Evolutionary conservation across 2,329 filamentous ascomycete species (phyloP).

Genomic region (Conoideocrella luteorostrata): DNA sequence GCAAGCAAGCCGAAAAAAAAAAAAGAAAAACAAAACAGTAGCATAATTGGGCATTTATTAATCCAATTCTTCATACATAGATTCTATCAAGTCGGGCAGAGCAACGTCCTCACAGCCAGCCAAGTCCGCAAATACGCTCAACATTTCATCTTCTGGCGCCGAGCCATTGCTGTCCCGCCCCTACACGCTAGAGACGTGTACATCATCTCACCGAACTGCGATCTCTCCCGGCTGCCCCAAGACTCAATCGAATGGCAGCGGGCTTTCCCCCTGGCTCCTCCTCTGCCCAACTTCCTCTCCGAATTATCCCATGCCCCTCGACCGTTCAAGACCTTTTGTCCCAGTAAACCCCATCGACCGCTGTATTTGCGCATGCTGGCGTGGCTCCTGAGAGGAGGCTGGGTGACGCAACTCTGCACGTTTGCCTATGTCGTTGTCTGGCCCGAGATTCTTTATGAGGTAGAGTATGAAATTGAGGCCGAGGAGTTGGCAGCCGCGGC

Average conservation of each 20-base stretch:
- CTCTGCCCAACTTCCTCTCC: constrained; percentile 80
- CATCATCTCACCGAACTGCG: constrained; percentile 84
- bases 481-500: constrained; percentile 49
- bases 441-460: constrained; percentile 75
- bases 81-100: constrained; percentile 64
- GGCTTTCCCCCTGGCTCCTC: constrained; percentile 76
- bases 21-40: background rate
- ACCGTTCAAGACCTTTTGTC: constrained; percentile 77
- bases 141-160: constrained; percentile 93
- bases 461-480: constrained; percentile 63
- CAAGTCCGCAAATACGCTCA: constrained; percentile 84
- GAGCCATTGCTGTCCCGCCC: constrained; percentile 84
- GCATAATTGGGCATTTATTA: no score
- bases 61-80: no score
- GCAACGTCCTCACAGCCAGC: constrained; percentile 64
- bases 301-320: constrained; percentile 73
- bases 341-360: constrained; percentile 78
- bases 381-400: constrained; percentile 86
- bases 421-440: constrained; percentile 85
- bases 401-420: constrained; percentile 88
- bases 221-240: constrained; percentile 62
- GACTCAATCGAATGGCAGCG: constrained; percentile 68
- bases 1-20: background rate
- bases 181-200: constrained; percentile 87
- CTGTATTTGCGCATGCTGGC: constrained; percentile 87